Evolutionary conservation across 306 rosid genomes (phyloP).

Genomic region (Quercus cerris): DNA sequence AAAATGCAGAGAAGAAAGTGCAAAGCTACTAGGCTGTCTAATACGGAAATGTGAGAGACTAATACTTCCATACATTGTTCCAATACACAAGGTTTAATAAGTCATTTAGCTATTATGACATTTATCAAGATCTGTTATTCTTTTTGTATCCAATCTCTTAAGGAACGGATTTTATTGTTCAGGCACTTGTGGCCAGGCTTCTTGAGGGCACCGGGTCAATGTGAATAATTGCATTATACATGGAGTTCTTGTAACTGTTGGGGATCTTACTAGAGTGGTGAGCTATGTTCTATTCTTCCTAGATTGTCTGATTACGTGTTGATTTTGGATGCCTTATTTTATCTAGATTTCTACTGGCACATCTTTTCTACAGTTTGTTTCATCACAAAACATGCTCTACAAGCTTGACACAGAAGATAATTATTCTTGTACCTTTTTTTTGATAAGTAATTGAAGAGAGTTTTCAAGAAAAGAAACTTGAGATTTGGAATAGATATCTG

Average conservation of each 20-base stretch:
- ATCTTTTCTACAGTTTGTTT: no score
- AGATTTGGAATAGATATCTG: no score
- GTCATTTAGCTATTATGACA: slow-evolving; percentile 11
- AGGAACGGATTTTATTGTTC: slow-evolving; percentile 29
- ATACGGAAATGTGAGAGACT: slow-evolving; percentile 93
- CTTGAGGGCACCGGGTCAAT: slow-evolving; percentile 53
- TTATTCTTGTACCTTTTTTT: no score
- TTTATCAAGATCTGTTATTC: slow-evolving; percentile 1
- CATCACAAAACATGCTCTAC: no score
- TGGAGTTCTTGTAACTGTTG: slow-evolving; percentile 97
- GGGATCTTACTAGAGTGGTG: slow-evolving; percentile 99
- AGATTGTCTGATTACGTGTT: slow-evolving; percentile 9
- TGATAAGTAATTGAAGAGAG: no score
- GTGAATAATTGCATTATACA: slow-evolving; percentile 77
- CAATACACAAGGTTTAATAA: slow-evolving; percentile 77
- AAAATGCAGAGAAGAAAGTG: slow-evolving; percentile 99
- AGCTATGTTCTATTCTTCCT: slow-evolving; percentile 33
- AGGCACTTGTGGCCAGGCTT: slow-evolving; percentile 95
- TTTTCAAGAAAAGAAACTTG: no score
- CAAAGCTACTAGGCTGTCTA: slow-evolving; percentile 88
- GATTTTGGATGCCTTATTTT: not conserved
- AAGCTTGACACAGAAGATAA: no score
- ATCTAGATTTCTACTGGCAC: not conserved
- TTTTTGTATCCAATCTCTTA: slow-evolving; percentile 14
- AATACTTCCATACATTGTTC: slow-evolving; percentile 90